phyloP scores from a whole-genome alignment of 176 grass and related monocot genomes.

The Triticum urartu region DNA sequence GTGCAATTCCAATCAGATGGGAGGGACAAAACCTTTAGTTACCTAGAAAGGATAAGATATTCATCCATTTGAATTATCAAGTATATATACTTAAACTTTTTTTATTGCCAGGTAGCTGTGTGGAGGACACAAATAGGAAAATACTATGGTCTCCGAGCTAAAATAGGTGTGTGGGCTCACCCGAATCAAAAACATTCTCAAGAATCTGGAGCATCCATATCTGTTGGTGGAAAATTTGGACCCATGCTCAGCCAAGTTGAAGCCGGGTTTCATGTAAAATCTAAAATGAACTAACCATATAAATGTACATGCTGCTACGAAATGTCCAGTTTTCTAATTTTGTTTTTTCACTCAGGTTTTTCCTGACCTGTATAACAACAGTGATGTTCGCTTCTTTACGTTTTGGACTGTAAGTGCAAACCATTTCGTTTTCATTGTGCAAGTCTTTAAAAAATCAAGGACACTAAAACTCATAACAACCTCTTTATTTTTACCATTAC shows the following conservation, averaged over 20 bases:
- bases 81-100: neutral
- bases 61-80: neutral
- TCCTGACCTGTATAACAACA: slow-evolving; percentile 19
- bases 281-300: neutral
- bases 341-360: slow-evolving; percentile 18
- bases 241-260: neutral
- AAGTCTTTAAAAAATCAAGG: neutral
- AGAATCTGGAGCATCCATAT: neutral
- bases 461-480: neutral
- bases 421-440: neutral
- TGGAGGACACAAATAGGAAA: neutral
- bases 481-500: neutral
- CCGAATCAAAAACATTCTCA: neutral
- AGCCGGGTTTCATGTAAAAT: slow-evolving; percentile 35
- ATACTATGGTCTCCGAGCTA: neutral
- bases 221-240: neutral
- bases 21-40: no score
- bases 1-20: no score
- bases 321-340: neutral
- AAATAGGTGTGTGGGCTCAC: neutral
- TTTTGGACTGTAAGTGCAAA: slow-evolving; percentile 40
- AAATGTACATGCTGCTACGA: neutral
- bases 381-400: slow-evolving; percentile 40
- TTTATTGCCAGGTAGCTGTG: neutral
- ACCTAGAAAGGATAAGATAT: neutral